Conservation (phyloP, 768 basidiomycete species). For the Tricholoma terreum region DNA sequence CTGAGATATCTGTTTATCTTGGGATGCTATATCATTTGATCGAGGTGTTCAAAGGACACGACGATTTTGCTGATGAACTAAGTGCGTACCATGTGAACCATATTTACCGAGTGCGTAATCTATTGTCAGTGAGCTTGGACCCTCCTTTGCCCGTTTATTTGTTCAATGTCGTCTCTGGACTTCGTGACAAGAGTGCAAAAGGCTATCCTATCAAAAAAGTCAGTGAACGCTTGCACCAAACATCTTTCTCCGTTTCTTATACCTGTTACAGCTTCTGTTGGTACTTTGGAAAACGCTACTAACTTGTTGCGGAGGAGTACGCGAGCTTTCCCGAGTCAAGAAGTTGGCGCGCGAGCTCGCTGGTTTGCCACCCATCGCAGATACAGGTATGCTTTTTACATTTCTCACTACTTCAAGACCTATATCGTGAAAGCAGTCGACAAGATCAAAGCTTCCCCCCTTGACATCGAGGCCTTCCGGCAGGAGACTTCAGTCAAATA, state of each 20-base stretch:
- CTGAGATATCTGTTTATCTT: conserved; percentile 89
- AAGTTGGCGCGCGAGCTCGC: conserved; percentile 82
- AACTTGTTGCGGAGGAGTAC: conserved; percentile 89
- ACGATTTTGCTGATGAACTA: conserved; percentile 93
- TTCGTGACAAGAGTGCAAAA: conserved; percentile 91
- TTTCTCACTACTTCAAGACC: neutral
- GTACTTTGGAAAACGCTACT: conserved; percentile 93
- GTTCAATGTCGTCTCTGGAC: conserved; percentile 83
- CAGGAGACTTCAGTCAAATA: conserved; percentile 94
- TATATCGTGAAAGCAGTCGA: conserved; percentile 36
- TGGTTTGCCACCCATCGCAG: conserved; percentile 61
- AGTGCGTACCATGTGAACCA: conserved; percentile 54
- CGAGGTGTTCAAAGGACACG: conserved; percentile 90
- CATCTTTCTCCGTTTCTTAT: conserved; percentile 7
- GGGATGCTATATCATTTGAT: conserved; percentile 95
- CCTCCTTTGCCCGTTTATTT: conserved; percentile 92
- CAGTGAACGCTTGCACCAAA: conserved; percentile 15
- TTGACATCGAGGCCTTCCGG: conserved; percentile 87
- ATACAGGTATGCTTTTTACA: conserved; percentile 28
- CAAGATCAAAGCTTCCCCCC: conserved; percentile 83
- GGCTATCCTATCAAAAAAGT: conserved; percentile 99
- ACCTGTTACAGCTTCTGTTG: conserved; percentile 66
- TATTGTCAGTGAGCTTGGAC: conserved; percentile 80
- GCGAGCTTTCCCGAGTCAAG: conserved; percentile 82
- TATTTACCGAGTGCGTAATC: conserved; percentile 3